Evolutionary conservation across 2,329 filamentous ascomycete genomes (phyloP), one percentile per base, ranked within the genome.

Genomic region (Claviceps quebecensis): DNA sequence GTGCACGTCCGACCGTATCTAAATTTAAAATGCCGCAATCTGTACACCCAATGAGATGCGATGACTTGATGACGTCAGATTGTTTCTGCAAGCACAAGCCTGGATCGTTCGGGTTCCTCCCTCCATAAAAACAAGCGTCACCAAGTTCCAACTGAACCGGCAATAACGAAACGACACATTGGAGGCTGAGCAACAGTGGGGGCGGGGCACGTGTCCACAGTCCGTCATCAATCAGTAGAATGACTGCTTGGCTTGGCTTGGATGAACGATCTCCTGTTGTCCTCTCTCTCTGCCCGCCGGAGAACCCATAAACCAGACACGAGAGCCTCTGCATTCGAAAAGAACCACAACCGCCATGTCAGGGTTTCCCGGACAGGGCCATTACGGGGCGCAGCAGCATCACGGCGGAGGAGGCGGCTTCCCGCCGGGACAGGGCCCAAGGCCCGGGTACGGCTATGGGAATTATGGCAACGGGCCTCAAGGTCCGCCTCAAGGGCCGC

Each of bases 311-410:
- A 34, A 34, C 29, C 29, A 34, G 29, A 34, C 29, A 34, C 29
- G 29, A 34, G 29, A 34, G 11, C 29, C 29, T 34, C 29, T 34
- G 29, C 3, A 34, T 34, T 34, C 29, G 29, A 34, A 34, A 34
- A 34, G 9, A 34, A 34, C 29, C 34, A 16, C 16, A 3, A 3
- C 29, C 49, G 49, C 38, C 56, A 69, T 69, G 67, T 69, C 67
- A 44, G 65, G 67, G 56, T 70, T 67, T 59, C 68, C 68, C 36
- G 69, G 68, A 50, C 68, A 69, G 58, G 66, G 70, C 55, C 61
- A 68, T 45, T 59, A 70, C 57, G 67, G 67, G 54, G 56, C 61
- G 37, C 56, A 59, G 47, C 55, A 62, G 43, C 60, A 66, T 55
- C 63, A 64, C 47, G 60, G 60, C 40, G 55, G 61, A 50, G 59